Evolutionary conservation across 2,329 filamentous ascomycete species (phyloP).

Genomic region (Phaeoacremonium minimum): DNA sequence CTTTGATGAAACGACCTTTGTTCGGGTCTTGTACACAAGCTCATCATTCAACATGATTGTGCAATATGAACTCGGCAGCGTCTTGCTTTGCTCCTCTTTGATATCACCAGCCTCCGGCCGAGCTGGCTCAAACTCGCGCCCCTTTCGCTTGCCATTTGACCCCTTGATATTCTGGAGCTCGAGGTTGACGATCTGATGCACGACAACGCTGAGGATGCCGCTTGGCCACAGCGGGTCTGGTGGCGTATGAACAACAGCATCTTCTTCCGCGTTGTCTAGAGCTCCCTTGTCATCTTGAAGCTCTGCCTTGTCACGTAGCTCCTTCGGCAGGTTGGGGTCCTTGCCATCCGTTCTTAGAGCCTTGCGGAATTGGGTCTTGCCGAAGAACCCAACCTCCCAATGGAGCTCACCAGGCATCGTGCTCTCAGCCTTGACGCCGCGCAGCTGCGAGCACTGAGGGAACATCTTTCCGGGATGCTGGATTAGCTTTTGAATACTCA

Average conservation of each 20-base stretch:
- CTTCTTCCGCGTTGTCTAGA: conserved; percentile 68
- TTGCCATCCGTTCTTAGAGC: conserved; percentile 84
- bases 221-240: conserved; percentile 96
- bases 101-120: conserved; percentile 76
- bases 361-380: conserved; percentile 81
- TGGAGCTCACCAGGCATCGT: conserved; percentile 90
- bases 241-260: conserved; percentile 83
- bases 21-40: conserved; percentile 84
- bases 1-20: conserved; percentile 89
- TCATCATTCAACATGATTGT: conserved; percentile 89
- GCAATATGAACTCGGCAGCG: conserved; percentile 87
- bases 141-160: conserved; percentile 74
- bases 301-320: conserved; percentile 68
- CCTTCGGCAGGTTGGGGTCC: conserved; percentile 70
- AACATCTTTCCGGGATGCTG: conserved; percentile 93
- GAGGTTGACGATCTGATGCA: conserved; percentile 93
- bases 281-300: conserved; percentile 86
- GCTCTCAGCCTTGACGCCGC: conserved; percentile 77
- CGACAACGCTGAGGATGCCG: conserved; percentile 77
- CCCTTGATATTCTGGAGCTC: conserved; percentile 91
- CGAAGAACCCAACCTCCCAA: conserved; percentile 96
- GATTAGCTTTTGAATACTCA: conserved; percentile 92
- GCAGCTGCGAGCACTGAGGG: conserved; percentile 77
- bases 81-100: conserved; percentile 76
- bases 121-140: conserved; percentile 84